phyloP scores from a whole-genome alignment of 768 basidiomycete species.

The Mycena rosella region DNA sequence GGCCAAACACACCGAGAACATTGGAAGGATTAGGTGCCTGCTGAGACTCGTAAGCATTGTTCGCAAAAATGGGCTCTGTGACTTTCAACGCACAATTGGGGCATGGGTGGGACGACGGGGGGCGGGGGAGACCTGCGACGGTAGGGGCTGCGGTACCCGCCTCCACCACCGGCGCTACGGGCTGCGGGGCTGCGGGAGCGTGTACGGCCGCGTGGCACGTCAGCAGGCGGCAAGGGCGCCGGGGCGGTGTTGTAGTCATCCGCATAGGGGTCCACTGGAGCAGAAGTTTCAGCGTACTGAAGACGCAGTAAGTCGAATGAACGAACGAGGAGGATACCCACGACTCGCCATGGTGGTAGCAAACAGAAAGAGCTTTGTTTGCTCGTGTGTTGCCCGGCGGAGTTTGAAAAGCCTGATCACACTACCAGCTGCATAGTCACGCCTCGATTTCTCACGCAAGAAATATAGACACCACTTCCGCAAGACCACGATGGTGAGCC shows the following conservation, averaged over 20 bases:
- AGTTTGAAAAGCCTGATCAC: not conserved
- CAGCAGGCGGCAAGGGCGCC: slow-evolving; percentile 63
- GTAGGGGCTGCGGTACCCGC: slow-evolving; percentile 62
- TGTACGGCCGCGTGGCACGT: slow-evolving; percentile 75
- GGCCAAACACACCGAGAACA: slow-evolving; percentile 97
- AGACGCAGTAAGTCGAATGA: not conserved
- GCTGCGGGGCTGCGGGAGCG: slow-evolving; percentile 79
- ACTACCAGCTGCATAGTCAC: not conserved
- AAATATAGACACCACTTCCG: slow-evolving; percentile 59
- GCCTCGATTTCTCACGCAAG: slow-evolving; percentile 46
- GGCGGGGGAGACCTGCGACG: slow-evolving; percentile 71
- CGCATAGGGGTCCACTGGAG: slow-evolving; percentile 82
- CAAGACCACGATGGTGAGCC: slow-evolving; percentile 88
- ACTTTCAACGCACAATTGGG: slow-evolving; percentile 71
- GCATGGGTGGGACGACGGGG: slow-evolving; percentile 77
- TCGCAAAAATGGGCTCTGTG: slow-evolving; percentile 25
- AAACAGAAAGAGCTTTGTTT: slow-evolving; percentile 58
- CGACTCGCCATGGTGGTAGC: slow-evolving; percentile 77
- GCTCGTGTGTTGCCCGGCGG: slow-evolving; percentile 48
- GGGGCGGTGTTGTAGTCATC: slow-evolving; percentile 81
- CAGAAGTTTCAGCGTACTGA: slow-evolving; percentile 75
- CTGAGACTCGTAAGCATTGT: slow-evolving; percentile 55
- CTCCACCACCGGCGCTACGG: slow-evolving; percentile 58
- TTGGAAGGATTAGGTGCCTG: slow-evolving; percentile 90
- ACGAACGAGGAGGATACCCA: slow-evolving; percentile 32